Evolutionary conservation across 2,329 filamentous ascomycete genomes (phyloP), one percentile per base, ranked within the genome.

Genomic region (Penicillium corylophilum): DNA sequence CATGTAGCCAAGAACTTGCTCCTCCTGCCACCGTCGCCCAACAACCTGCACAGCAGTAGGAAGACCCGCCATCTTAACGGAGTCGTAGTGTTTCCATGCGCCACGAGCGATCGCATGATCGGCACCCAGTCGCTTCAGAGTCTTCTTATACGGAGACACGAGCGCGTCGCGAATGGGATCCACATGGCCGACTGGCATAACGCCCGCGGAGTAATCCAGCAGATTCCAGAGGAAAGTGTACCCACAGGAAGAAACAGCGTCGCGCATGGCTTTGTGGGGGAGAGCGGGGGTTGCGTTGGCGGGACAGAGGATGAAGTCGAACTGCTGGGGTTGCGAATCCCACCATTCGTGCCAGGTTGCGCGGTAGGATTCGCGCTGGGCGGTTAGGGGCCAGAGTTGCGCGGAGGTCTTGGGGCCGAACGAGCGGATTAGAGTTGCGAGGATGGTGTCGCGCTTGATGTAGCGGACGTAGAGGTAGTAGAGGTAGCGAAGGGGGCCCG

Each of bases 151-250:
- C 13, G 81, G 70, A 86, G 71, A 73, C 0, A 74, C 61, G 0
- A 90, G 83, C 0, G 92, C 78, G 56, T 83, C 79, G 64, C 94
- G 89, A 38, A 84, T 76, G 1, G 71, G 65, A 59, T 96, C 88
- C 1, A 96, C 92, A 54, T 91, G 88, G 0, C 89, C 93, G 1
- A 96, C 85, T 0, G 93, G 92, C 20, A 97, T 66, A 31, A 96
- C 84, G 33, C 92, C 92, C 12, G 83, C 82, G 1, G 88, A 83
- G 72, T 96, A 96, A 68, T 96, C 93, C 44, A 96, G 82, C 83
- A 96, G 60, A 64, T 96, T 96, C 76, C 94, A 97, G 50, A 96
- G 73, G 68, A 96, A 96, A 0, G 92, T 96, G 67, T 97, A 96
- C 1, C 90, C 91, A 64, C 92, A 96, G 60, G 86, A 90, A 56